Evolutionary conservation across 1,139 yeast species (phyloP), one percentile per base, ranked within the genome.

Genomic region (Geotrichum phurueaensis): DNA sequence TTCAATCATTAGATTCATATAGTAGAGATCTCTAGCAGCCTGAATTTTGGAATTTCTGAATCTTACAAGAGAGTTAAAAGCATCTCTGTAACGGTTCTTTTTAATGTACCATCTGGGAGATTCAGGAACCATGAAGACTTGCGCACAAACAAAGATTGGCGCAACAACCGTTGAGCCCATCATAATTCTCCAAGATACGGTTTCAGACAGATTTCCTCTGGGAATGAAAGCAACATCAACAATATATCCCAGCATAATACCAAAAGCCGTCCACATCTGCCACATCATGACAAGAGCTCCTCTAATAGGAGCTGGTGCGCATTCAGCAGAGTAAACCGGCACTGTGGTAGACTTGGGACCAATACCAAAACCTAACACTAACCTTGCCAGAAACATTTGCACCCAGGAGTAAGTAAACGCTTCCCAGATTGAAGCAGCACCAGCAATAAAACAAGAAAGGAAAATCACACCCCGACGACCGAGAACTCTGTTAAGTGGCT

Each of bases 261-360:
- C 96, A 64, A 86, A 85, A 5, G 96, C 96, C 10, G 96, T 89
- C 81, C 88, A 88, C 72, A 87, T 82, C 75, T 89, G 96, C 96
- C 96, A 89, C 78, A 86, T 81, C 94, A 88, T 87, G 57, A 88
- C 91, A 64, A 89, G 76, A 1, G 91, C 84, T 65, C 96, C 96
- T 70, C 96, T 80, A 64, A 88, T 84, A 48, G 80, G 79, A 50
- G 87, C 85, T 2, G 96, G 96, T 3, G 89, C 78, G 72, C 90
- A 85, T 71, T 89, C 96, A 9, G 95, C 91, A 47, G 91, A 81
- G 69, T 85, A 87, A 20, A 89, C 89, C 15, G 95, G 95, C 13
- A 87, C 89, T 25, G 95, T 87, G 10, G 92, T 86, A 18, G 89
- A 84, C 70, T 87, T 87, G 60, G 89, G 87, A 63, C 96, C 96